Evolutionary conservation across 768 basidiomycete species (phyloP), one percentile per base, ranked within the genome.

Genomic region (Suillus americanus): DNA sequence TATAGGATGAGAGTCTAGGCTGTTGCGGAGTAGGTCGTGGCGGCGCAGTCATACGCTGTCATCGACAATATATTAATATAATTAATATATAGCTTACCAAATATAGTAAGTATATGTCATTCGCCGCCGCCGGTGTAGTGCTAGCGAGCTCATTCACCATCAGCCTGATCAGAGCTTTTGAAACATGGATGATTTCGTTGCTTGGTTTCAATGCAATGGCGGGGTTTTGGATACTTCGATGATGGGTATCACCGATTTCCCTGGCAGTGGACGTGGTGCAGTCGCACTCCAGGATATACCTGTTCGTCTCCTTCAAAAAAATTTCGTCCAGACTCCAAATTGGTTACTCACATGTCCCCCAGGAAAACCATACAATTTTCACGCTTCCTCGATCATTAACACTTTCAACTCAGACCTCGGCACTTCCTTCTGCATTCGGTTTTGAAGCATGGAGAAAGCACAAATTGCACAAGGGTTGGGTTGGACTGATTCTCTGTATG

Each of bases 401-500:
- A 2, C 83, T 99, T 12, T 94, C 94, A 0, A 89, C 88, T 6
- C 85, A 87, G 33, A 95, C 93, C 2, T 94, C 90, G 1, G 62
- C 75, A 1, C 83, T 99, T 1, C 88, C 87, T 1, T 60, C 74
- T 18, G 79, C 80, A 3, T 81, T 98, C 54, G 88, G 90, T 20
- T 60, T 77, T 8, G 80, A 82, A 13, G 83, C 82, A 37, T 98
- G 95, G 95, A 85, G 79, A 67, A 75, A 74, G 28, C 74, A 79
- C 63, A 76, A 79, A 23, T 75, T 98, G 64, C 81, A 89, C 60
- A 77, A 84, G 63, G 89, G 94, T 9, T 99, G 97, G 97, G 80
- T 84, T 1, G 90, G 91, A 3, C 78, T 98, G 53, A 98, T 99
- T 64, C 80, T 99, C 45, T 92, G 89, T 67, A 90, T 99, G 88